Conservation (phyloP, 768 basidiomycete genomes). For the Collybiopsis confluens region DNA sequence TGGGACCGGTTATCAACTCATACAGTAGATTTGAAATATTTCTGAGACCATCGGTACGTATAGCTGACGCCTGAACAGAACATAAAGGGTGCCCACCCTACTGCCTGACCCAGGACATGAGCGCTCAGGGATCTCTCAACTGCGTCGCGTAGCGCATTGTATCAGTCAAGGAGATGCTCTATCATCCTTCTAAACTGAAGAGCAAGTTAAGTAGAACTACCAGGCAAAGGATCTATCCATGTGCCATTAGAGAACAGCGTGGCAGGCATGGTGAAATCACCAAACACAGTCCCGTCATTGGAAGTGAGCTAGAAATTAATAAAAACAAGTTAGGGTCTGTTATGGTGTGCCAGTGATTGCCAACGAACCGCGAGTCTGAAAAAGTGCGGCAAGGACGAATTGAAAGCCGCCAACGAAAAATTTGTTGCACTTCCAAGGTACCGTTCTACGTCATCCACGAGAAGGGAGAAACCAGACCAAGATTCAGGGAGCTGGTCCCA, state of each 20-base stretch:
- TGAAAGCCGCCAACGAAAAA: slow-evolving; percentile 62
- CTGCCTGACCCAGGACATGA: no score
- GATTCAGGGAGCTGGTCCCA: slow-evolving; percentile 51
- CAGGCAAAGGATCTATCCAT: slow-evolving; percentile 70
- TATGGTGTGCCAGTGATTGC: not conserved
- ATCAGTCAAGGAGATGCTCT: no score
- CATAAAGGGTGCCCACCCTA: no score
- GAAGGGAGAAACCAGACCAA: slow-evolving; percentile 75
- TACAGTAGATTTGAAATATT: no score
- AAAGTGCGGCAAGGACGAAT: slow-evolving; percentile 63
- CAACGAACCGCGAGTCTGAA: slow-evolving; percentile 73
- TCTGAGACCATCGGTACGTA: no score
- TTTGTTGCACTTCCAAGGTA: slow-evolving; percentile 69
- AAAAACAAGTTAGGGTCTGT: slow-evolving; percentile 2
- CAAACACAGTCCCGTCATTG: slow-evolving; percentile 38
- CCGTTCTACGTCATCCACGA: slow-evolving; percentile 85
- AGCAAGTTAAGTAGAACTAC: slow-evolving; percentile 40
- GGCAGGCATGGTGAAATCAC: slow-evolving; percentile 81
- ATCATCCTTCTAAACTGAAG: not conserved
- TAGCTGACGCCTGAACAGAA: no score
- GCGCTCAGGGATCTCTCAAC: no score
- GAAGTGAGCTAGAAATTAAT: slow-evolving; percentile 39
- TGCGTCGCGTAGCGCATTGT: no score
- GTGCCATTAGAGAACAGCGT: slow-evolving; percentile 77
- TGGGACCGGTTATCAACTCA: no score